Percentiles rank a stretch among this genome's conserved stretches.
phyloP scores from a whole-genome alignment of 129 eudicot genomes.

The Oenanthe sinensis region DNA sequence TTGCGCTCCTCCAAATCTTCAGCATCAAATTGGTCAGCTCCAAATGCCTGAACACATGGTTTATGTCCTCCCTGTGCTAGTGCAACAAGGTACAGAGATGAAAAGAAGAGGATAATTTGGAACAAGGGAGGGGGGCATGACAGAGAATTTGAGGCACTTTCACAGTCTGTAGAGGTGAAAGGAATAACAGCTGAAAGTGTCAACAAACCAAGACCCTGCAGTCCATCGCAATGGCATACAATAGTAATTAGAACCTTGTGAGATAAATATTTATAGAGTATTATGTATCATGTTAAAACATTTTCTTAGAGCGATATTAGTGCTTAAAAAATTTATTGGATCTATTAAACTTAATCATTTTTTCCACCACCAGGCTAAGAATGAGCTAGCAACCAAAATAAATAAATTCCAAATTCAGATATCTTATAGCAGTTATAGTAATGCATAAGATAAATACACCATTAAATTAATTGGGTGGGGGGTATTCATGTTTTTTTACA shows the following conservation, averaged over 20 bases:
- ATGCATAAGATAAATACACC: not conserved
- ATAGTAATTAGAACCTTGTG: not conserved
- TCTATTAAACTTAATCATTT: not conserved
- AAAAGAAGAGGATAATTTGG: slow-evolving; percentile 33
- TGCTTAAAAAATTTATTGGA: not conserved
- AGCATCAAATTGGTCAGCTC: slow-evolving; percentile 77
- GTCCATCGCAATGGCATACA: slow-evolving; percentile 5
- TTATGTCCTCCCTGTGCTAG: slow-evolving; percentile 54
- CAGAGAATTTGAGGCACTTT: slow-evolving; percentile 7
- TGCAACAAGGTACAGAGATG: slow-evolving; percentile 59
- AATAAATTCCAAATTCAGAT: not conserved
- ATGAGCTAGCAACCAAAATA: not conserved
- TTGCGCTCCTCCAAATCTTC: slow-evolving; percentile 35
- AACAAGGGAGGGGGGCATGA: slow-evolving; percentile 25
- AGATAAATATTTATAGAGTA: not conserved
- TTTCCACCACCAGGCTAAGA: not conserved
- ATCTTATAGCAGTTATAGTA: not conserved
- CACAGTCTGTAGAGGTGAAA: slow-evolving; percentile 12
- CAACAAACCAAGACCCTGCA: slow-evolving; percentile 62
- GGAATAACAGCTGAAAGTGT: slow-evolving; percentile 57
- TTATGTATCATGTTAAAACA: not conserved
- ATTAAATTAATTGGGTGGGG: not conserved
- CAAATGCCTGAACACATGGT: slow-evolving; percentile 64
- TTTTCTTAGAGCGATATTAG: not conserved
- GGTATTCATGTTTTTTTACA: not conserved